Conservation (phyloP, 306 rosid species). For the Malus orientalis region DNA sequence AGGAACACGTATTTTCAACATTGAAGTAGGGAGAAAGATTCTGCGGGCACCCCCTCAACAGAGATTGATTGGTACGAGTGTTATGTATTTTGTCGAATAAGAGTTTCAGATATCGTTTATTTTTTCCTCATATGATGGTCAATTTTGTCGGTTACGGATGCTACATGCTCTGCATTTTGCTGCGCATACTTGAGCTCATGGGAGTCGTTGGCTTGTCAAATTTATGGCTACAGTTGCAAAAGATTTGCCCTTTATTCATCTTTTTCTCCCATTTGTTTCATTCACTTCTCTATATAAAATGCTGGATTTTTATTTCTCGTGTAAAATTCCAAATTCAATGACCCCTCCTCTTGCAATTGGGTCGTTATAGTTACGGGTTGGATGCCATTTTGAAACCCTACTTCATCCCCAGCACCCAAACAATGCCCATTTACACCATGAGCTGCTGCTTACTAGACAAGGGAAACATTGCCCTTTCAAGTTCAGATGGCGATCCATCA, state of each 20-base stretch:
- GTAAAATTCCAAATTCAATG: no score
- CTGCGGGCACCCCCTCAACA: neutral
- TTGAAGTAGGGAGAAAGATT: neutral
- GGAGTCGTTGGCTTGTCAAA: neutral
- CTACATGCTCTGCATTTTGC: neutral
- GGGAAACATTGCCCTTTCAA: no score
- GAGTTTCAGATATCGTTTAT: neutral
- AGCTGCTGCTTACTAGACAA: no score
- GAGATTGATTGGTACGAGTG: constrained; percentile 8
- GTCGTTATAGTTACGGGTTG: no score
- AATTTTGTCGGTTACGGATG: constrained; percentile 5
- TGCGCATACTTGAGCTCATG: neutral
- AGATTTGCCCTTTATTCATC: neutral
- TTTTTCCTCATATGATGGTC: neutral
- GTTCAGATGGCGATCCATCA: no score
- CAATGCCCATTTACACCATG: no score
- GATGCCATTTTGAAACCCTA: no score
- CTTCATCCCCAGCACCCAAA: no score
- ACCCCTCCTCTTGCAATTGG: no score
- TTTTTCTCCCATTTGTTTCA: no score
- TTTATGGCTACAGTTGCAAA: neutral
- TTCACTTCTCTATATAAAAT: neutral
- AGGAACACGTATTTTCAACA: constrained; percentile 9
- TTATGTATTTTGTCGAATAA: constrained; percentile 7
- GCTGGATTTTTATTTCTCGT: neutral